A percentile compares a stretch with the other conserved stretches of the same genome.
These are phyloP conservation scores for Vanrija humicola DNA, from an alignment of 1,284 basidiomycete species.

Conservation along the genomic window DNA sequence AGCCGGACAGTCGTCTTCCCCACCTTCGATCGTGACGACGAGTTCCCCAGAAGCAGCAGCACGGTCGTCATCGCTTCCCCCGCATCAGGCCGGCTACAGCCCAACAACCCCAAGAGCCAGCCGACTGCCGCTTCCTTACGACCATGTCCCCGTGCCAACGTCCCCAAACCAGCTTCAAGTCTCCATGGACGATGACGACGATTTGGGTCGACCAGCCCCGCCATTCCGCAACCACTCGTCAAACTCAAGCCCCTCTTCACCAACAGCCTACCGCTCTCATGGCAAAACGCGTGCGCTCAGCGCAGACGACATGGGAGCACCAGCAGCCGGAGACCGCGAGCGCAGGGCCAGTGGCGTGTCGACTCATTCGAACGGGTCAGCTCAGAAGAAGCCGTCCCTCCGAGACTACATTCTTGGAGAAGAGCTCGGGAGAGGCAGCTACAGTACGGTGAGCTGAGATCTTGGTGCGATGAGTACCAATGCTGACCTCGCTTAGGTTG, in stretches of 20 bases:
- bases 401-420: conserved; percentile 46
- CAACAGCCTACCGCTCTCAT: not conserved
- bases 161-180: not conserved
- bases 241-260: not conserved
- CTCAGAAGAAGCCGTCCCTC: conserved; percentile 23
- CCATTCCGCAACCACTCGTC: not conserved
- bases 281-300: conserved; percentile 1
- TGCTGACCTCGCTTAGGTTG: conserved; percentile 15
- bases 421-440: conserved; percentile 48
- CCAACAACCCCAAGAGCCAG: conserved; percentile 25
- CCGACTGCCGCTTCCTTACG: not conserved
- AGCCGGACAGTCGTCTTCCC: not conserved
- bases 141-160: not conserved
- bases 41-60: conserved; percentile 2
- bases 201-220: too few relatives aligned
- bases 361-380: conserved; percentile 17
- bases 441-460: conserved; percentile 41
- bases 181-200: not conserved
- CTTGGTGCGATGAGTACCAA: not conserved
- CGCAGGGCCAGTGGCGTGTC: conserved; percentile 36
- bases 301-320: conserved; percentile 5
- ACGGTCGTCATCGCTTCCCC: conserved; percentile 1
- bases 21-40: conserved; percentile 1
- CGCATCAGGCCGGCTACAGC: conserved; percentile 1
- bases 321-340: conserved; percentile 22